Evolutionary conservation across 768 basidiomycete species (phyloP), one percentile per base, ranked within the genome.

Genomic region (Suillus bovinus): DNA sequence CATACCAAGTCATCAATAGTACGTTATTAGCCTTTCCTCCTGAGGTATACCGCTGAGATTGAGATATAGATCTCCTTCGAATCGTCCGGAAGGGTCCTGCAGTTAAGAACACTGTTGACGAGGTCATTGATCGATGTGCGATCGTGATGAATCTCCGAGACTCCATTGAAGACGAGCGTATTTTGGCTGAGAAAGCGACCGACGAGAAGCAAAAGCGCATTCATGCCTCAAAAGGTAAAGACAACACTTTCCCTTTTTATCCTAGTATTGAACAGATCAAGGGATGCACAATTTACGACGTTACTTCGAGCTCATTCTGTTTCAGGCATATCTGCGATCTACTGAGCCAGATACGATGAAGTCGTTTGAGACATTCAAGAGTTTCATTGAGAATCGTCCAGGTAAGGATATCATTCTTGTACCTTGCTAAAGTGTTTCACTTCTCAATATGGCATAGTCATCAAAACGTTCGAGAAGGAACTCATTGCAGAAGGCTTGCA

Each of bases 401-500:
- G 94, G 94, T 93, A 72, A 52, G 76, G 62, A 16, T 14, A 38
- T 27, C 5, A 13, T 5, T 39, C n/a, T 10, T 22, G 7, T 16
- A 7, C 47, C 34, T 47, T 34, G 33, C 39, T 36, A 13, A 36
- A n/a, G n/a, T 29, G 38, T 17, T 27, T 22, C 41, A 50, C 9
- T 60, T 38, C 61, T 61, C 34, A 58, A 29, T 20, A n/a, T 4
- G 34, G 29, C 39, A 49, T 62, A 91, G 96, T 99, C 16, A 94
- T 99, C 77, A 90, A 90, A 72, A 99, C 97, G 0, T 96, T 99
- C 63, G 88, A 95, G 77, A 94, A 92, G 63, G 97, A 99, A 64
- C 82, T 99, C 50, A 75, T 87, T 47, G 82, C 82, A 20, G 90
- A 94, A n/a, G 89, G 89, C 4, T 73, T 92, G 55, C 82, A 91